phyloP scores from a whole-genome alignment of 345 rosid species.

The Gossypium longicalyx region DNA sequence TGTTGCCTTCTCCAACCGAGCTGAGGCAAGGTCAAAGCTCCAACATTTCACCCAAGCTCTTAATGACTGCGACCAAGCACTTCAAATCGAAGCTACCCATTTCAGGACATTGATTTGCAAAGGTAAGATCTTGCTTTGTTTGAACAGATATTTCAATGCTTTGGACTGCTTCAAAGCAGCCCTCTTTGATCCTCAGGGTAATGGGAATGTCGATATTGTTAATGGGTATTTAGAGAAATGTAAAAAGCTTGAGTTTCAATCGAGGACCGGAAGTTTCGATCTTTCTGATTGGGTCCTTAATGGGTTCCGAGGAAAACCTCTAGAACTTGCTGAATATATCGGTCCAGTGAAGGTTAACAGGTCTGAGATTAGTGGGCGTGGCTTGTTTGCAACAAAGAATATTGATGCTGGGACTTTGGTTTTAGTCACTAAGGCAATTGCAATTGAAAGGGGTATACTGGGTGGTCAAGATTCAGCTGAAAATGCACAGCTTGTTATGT shows the following conservation, averaged over 20 bases:
- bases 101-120: conserved; percentile 81
- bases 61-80: conserved; percentile 58
- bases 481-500: conserved; percentile 69
- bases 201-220: conserved; percentile 48
- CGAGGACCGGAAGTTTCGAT: conserved; percentile 75
- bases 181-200: conserved; percentile 34
- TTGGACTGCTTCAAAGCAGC: conserved; percentile 63
- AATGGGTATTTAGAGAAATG: conserved; percentile 61
- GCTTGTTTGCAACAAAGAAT: conserved; percentile 66
- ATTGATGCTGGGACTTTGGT: conserved; percentile 55
- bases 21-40: conserved; percentile 51
- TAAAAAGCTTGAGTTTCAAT: conserved; percentile 63
- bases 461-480: conserved; percentile 45
- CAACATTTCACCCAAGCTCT: conserved; percentile 48
- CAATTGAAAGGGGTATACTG: conserved; percentile 71
- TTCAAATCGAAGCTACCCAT: conserved; percentile 54
- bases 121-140: conserved; percentile 62
- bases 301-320: conserved; percentile 56
- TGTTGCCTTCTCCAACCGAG: conserved; percentile 70
- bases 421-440: conserved; percentile 65
- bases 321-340: conserved; percentile 70
- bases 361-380: conserved; percentile 78
- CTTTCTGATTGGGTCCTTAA: conserved; percentile 72
- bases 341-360: conserved; percentile 50
- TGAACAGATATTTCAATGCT: conserved; percentile 62